A percentile compares a stretch with the other conserved stretches of the same genome.
Evolutionary conservation across 768 basidiomycete species (phyloP).

Genomic region (Pluteus cervinus): DNA sequence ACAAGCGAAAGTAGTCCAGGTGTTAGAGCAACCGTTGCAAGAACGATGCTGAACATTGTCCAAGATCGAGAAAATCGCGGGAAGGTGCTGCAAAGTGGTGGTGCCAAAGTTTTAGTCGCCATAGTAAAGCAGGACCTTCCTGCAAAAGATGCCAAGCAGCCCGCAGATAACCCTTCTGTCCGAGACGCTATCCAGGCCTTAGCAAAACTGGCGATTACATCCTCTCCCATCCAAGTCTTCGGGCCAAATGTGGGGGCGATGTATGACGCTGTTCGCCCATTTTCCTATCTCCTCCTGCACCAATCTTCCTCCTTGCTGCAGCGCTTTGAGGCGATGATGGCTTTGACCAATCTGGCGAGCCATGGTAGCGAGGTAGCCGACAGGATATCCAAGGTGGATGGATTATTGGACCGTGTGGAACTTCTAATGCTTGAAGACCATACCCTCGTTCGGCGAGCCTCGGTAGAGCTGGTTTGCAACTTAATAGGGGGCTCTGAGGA

Average conservation of each 20-base stretch:
- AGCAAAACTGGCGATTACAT: conserved; percentile 89
- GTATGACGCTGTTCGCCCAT: conserved; percentile 79
- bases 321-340: conserved; percentile 92
- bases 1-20: conserved; percentile 57
- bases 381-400: conserved; percentile 57
- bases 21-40: conserved; percentile 52
- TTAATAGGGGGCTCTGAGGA: conserved; percentile 72
- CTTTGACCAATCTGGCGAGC: conserved; percentile 90
- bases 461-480: conserved; percentile 91
- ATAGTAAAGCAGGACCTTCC: conserved; percentile 46
- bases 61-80: conserved; percentile 78
- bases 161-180: conserved; percentile 30
- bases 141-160: conserved; percentile 15
- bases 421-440: conserved; percentile 80
- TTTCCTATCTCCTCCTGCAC: conserved; percentile 68
- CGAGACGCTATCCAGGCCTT: conserved; percentile 77
- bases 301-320: conserved; percentile 69
- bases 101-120: conserved; percentile 56
- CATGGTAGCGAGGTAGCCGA: conserved; percentile 58
- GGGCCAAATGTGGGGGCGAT: conserved; percentile 75
- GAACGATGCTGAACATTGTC: conserved; percentile 61
- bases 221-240: conserved; percentile 86
- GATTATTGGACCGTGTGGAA: conserved; percentile 62
- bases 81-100: conserved; percentile 70
- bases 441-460: conserved; percentile 74